Evolutionary conservation across 768 basidiomycete species (phyloP).

Genomic region (Suillus luteus): DNA sequence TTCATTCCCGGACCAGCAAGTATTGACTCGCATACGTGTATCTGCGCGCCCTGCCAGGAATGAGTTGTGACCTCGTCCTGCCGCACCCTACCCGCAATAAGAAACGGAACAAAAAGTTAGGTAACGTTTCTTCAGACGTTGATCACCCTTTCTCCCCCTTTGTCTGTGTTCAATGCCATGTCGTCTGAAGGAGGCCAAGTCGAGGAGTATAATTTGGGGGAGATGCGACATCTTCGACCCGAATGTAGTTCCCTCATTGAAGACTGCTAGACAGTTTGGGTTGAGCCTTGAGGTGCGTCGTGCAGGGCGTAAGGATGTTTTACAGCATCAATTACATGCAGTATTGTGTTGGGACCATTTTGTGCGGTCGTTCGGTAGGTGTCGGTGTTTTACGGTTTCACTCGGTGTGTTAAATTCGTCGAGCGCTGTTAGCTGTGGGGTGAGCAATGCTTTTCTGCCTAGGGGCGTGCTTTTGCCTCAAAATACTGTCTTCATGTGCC

Average conservation of each 20-base stretch:
- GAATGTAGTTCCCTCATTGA: background rate
- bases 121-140: too few species aligned
- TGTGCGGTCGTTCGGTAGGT: conserved; percentile 74
- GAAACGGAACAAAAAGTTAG: too few species aligned
- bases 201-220: background rate
- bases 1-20: too few species aligned
- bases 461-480: background rate
- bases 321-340: conserved; percentile 46
- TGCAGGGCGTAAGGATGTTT: conserved; percentile 80
- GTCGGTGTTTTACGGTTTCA: conserved; percentile 26
- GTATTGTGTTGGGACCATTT: conserved; percentile 84
- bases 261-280: background rate
- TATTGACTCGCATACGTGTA: too few species aligned
- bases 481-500: conserved; percentile 67
- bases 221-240: background rate
- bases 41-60: too few species aligned
- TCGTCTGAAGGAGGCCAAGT: background rate
- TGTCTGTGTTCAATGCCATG: background rate
- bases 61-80: too few species aligned
- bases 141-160: background rate
- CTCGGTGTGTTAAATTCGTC: background rate
- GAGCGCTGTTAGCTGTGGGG: background rate
- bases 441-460: background rate
- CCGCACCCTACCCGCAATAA: too few species aligned
- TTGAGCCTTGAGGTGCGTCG: conserved; percentile 17